Evolutionary conservation across 805 yeast genomes (phyloP).

Genomic region (Wickerhamiella occidentalis): DNA sequence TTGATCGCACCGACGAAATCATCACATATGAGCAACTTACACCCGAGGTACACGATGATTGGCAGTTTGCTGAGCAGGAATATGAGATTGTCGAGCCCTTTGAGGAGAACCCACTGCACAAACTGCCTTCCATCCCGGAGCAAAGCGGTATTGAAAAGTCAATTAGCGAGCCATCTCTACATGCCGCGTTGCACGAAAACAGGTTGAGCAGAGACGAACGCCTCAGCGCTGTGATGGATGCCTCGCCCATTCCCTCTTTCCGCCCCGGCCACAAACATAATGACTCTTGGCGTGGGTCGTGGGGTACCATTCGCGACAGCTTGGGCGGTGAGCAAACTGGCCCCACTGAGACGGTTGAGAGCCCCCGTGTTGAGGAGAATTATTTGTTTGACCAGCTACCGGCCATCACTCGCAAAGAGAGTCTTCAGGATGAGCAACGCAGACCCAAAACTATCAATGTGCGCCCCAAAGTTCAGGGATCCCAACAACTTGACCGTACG

Average conservation of each 20-base stretch:
- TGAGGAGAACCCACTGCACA: constrained; percentile 4
- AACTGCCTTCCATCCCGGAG: constrained; percentile 2
- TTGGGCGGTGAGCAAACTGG: neutral
- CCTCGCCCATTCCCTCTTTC: constrained; percentile 14
- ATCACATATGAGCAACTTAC: constrained; percentile 21
- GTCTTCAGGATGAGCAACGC: constrained; percentile 26
- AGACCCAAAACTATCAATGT: constrained; percentile 20
- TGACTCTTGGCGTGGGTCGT: constrained; percentile 12
- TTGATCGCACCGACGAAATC: constrained; percentile 23
- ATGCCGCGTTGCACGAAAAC: neutral
- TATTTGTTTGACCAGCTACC: constrained; percentile 12
- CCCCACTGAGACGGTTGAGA: neutral
- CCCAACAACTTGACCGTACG: constrained; percentile 17
- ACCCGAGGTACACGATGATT: constrained; percentile 17
- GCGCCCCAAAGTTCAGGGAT: neutral
- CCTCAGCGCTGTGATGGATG: constrained; percentile 18
- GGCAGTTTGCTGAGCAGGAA: constrained; percentile 17
- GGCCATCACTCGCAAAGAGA: constrained; percentile 24
- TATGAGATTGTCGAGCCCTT: constrained; percentile 12
- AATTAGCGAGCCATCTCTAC: constrained; percentile 4
- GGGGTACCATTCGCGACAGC: constrained; percentile 8
- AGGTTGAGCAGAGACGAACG: constrained; percentile 17
- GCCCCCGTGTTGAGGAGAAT: neutral
- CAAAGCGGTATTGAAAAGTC: constrained; percentile 1
- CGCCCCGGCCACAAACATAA: constrained; percentile 15